Evolutionary conservation across 202 grass and related monocot species (phyloP).

Genomic region (Dendrocalamus latiflorus): DNA sequence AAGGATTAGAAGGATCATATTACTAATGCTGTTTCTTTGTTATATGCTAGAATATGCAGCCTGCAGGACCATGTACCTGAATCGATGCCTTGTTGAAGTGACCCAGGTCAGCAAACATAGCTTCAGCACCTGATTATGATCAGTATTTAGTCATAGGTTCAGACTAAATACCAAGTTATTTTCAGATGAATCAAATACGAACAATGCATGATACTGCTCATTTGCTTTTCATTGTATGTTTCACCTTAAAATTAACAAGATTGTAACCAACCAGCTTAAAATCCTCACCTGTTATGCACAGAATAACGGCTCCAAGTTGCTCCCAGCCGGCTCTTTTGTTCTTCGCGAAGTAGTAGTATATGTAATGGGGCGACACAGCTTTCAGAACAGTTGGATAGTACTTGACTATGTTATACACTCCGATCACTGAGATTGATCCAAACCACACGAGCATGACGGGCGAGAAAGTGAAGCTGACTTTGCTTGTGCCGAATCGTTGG

Average conservation of each 20-base stretch:
- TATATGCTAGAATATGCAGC: background rate
- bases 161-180: background rate
- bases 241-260: background rate
- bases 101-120: slow-evolving; percentile 87
- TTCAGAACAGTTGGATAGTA: slow-evolving; percentile 61
- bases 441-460: slow-evolving; percentile 85
- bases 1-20: background rate
- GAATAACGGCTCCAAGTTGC: slow-evolving; percentile 56
- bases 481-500: slow-evolving; percentile 65
- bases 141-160: background rate
- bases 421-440: slow-evolving; percentile 32
- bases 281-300: slow-evolving; percentile 71
- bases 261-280: background rate
- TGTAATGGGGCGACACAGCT: slow-evolving; percentile 61
- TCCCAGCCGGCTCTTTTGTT: slow-evolving; percentile 64
- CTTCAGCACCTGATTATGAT: slow-evolving; percentile 65
- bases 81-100: slow-evolving; percentile 75
- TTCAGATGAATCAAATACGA: background rate
- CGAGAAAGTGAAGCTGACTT: slow-evolving; percentile 81
- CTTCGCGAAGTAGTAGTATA: slow-evolving; percentile 51
- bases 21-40: background rate
- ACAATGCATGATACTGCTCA: background rate
- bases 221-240: background rate
- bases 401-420: slow-evolving; percentile 72
- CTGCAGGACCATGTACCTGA: slow-evolving; percentile 31